Base-by-base conservation (phyloP, 2,329 filamentous ascomycete genomes). In the Fulvia fulva region DNA sequence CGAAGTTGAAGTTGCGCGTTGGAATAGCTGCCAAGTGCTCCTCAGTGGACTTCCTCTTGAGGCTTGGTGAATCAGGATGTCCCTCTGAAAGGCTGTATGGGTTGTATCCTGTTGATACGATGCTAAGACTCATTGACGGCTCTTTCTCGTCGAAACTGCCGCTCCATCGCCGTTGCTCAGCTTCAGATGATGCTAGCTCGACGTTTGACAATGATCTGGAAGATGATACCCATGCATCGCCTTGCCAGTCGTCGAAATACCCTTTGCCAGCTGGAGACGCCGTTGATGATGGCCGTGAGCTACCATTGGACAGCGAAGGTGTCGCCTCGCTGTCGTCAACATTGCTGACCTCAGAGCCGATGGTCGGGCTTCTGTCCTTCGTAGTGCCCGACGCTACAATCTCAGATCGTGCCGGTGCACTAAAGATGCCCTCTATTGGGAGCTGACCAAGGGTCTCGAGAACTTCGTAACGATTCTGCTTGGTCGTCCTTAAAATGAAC, bases 371-470 rank as follows among this genome's bases (percentile, higher is more conserved):
- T 28, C 47, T 28, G 2, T n/a, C 21, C 47, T 50, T 50, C 11
- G 16, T 19, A 7, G 37, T 11, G 25, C 14, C 3, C 16, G 25
- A 16, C 19, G 47, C 3, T 21, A 12, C 26, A 5, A 50, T 11
- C n/a, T 28, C 47, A 21, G 25, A 32, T 32, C 25, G 30, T 21
- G 26, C 11, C n/a, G 47, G 47, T 19, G 47, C 47, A 43, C 67
- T 65, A 47, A 71, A 70, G 22, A 71, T 60, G 26, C 60, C 55
- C 8, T 71, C 64, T 11, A 64, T 65, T 16, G 69, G 64, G 22
- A 70, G 54, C 11, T 60, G 53, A 28, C 58, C 56, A 22, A 66
- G 30, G 19, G 56, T 45, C n/a, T 59, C 46, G 43, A 61, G 28
- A 45, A 58, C 22, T 6, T 53, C 54, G 5, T 44, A 50, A 19